Base-by-base conservation (phyloP, 331 rosid species). In the Malus hybrid region DNA sequence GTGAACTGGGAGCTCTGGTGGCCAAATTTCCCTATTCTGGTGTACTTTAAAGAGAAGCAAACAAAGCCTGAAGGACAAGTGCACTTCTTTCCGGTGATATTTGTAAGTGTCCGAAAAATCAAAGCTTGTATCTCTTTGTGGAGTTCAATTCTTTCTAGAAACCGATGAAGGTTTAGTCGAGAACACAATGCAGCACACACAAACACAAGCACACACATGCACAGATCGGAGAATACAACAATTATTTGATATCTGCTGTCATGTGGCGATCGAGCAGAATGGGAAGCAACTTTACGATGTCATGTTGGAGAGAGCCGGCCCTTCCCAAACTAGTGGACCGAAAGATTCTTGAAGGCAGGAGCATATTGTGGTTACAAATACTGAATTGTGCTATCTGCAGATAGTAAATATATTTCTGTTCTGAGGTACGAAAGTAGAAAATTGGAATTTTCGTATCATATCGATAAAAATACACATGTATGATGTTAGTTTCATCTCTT, bases 1-100 rank as follows among this genome's bases (percentile, higher is more conserved):
- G 89, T 92, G 80, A 94, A 94, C 73, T 94, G 99, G 99, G 99
- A 94, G 86, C 86, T 94, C 74, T 94, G 99, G 99, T 94, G 99
- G 99, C 99, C 97, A 76, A 87, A 76, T 85, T 94, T 94, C 62
- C 99, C 99, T 19, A 83, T 92, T 60, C 90, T 94, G 78, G 97
- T 94, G 76, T 94, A 94, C 80, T 94, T 92, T 81, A 94, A 94
- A 83, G 99, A 94, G 79, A 88, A 79, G 5, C 99, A 94, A 83
- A 94, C 99, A 59, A 92, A 94, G 83, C 93, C 97, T 1, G 97
- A 90, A 83, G 99, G 97, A 57, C 99, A 94, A 85, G 82, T 94
- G 14, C 99, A 94, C 81, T 94, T 92, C 86, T 94, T 94, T 82
- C 97, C 99, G 10, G 85, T 94, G 48, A 92, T 94, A 64, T 92